Percentiles rank a stretch among this genome's conserved stretches.
phyloP scores from a whole-genome alignment of 495 filamentous ascomycete species.

The Cudoniella acicularis region DNA sequence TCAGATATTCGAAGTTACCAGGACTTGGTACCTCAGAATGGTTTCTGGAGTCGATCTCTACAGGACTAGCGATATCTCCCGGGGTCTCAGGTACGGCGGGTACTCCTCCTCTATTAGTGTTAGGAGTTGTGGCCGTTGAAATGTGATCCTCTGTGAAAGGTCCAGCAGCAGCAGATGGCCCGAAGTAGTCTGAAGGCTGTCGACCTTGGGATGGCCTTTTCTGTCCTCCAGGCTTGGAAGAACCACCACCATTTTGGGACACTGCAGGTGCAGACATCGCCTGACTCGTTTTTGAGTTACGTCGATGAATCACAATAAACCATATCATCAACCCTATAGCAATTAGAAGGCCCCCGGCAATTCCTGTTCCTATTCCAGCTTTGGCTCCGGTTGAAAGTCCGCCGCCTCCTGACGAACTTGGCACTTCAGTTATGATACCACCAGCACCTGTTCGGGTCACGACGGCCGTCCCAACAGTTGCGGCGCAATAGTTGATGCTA shows the following conservation, averaged over 20 bases:
- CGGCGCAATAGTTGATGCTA: conserved; percentile 17
- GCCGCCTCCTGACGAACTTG: background rate
- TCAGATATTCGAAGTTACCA: conserved; percentile 8
- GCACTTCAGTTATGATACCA: background rate
- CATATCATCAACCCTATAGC: conserved; percentile 10
- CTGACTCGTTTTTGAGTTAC: background rate
- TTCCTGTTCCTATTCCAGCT: conserved; percentile 22
- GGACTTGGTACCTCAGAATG: conserved; percentile 12
- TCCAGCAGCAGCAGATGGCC: conserved; percentile 15
- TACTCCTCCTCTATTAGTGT: conserved; percentile 14
- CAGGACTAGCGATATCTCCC: conserved; percentile 21
- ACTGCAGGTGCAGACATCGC: background rate
- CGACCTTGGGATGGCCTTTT: conserved; percentile 3
- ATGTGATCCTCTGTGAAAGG: conserved; percentile 17
- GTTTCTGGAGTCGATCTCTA: conserved; percentile 20
- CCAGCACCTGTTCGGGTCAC: conserved; percentile 10
- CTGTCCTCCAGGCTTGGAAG: background rate
- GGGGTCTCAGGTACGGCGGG: conserved; percentile 13
- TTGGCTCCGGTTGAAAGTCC: conserved; percentile 25
- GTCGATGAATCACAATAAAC: conserved; percentile 18
- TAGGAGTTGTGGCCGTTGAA: background rate
- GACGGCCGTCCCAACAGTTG: conserved; percentile 5
- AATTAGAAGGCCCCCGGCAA: conserved; percentile 8
- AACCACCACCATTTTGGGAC: conserved; percentile 8
- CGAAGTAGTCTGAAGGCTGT: conserved; percentile 22